These are phyloP conservation scores for Calonectria fujianensis DNA, from an alignment of 2,329 filamentous ascomycete species.

Conservation along the genomic window DNA sequence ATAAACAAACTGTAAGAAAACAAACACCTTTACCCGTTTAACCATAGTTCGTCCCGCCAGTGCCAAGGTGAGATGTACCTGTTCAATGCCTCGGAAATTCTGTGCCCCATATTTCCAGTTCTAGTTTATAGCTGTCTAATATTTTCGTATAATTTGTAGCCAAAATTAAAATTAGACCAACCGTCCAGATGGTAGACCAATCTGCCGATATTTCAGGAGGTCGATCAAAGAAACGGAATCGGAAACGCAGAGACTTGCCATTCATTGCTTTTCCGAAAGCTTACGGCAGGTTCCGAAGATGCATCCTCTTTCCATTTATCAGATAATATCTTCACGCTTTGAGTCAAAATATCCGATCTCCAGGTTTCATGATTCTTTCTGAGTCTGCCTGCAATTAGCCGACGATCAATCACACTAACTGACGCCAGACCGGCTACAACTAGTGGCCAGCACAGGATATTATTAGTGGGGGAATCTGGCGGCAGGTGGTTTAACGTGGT, in stretches of 20 bases:
- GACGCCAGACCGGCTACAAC: not conserved
- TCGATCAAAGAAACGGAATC: not conserved
- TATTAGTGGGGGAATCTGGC: not conserved
- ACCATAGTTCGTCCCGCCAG: not conserved
- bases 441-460: constrained; percentile 6
- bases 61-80: not conserved
- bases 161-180: not conserved
- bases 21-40: not conserved
- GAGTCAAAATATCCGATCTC: not conserved
- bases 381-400: not conserved
- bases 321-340: not conserved
- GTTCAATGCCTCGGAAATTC: not conserved
- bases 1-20: not conserved
- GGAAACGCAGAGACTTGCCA: not conserved
- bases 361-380: constrained; percentile 8
- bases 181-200: not conserved
- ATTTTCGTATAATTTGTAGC: too few relatives aligned
- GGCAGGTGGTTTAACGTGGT: not conserved
- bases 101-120: not conserved
- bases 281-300: too few relatives aligned
- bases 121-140: not conserved
- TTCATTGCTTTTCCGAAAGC: not conserved
- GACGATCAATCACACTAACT: not conserved
- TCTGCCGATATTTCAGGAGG: not conserved
- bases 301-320: not conserved